Base-by-base conservation (phyloP, 148 eudicot genomes). In the Vaccinium macrocarpon region DNA sequence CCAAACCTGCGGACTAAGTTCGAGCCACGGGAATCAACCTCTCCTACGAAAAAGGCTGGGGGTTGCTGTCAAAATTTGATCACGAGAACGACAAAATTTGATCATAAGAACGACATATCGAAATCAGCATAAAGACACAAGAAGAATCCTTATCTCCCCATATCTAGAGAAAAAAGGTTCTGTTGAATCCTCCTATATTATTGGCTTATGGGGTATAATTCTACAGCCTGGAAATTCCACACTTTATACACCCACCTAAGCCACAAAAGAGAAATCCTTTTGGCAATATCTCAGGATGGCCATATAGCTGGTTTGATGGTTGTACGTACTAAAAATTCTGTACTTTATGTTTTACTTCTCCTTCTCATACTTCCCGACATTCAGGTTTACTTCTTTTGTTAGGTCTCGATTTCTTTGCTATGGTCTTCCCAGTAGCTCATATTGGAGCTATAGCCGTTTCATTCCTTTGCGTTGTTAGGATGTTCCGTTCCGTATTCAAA, bases 211-310 rank as follows among this genome's bases (percentile, higher is more conserved):
- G 71, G 35, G 49, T 9, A 55, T 80, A 57, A 56, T 80, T 59
- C 82, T 19, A 80, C 81, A 79, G 81, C 70, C 82, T 80, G 82
- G 70, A 80, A 80, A 38, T 80, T 57, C 70, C n/a, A 19, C 51
- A 18, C 82, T 80, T 80, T 80, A 32, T 80, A 57, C 70, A 57
- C 82, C 51, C 52, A 55, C 70, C 51, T 18, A 56, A 48, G 46
- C 64, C 42, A 25, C 46, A 27, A 78, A 15, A 27, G 10, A 78
- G 35, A 25, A 27, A 23, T 51, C 29, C 81, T 46, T 61, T 80
- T 42, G 29, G 27, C 29, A 80, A 21, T 80, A 59, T 57, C 53
- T 59, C 48, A 38, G 50, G 52, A 59, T 80, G 72, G 50, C 51
- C 14, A 5, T 19, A 16, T 80, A 3, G 29, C 42, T 27, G 42